phyloP scores from a whole-genome alignment of 2,329 filamentous ascomycete species.

The Magnaporthiopsis incrustans region DNA sequence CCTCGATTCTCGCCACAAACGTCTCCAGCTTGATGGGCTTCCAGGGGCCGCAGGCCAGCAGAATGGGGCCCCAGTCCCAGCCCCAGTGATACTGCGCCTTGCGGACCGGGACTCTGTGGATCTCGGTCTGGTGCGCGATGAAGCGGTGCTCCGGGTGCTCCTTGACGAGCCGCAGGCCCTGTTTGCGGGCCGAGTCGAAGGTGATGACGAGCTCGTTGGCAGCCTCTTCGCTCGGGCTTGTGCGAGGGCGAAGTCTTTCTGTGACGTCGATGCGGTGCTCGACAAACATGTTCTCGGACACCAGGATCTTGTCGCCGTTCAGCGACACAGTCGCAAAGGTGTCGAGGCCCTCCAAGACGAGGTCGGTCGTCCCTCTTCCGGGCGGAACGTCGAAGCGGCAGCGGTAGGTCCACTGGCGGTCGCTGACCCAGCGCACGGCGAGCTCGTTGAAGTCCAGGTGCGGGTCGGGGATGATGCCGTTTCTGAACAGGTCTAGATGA shows the following conservation, averaged over 20 bases:
- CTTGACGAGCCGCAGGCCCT: slow-evolving; percentile 14
- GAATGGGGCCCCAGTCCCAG: slow-evolving; percentile 62
- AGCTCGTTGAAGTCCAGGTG: slow-evolving; percentile 55
- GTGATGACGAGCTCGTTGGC: slow-evolving; percentile 44
- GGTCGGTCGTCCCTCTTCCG: slow-evolving; percentile 25
- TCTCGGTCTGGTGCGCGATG: slow-evolving; percentile 11
- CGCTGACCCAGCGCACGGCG: slow-evolving; percentile 52
- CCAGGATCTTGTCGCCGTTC: slow-evolving; percentile 43
- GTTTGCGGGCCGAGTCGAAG: slow-evolving; percentile 41
- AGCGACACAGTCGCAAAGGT: slow-evolving; percentile 52
- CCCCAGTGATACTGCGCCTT: slow-evolving; percentile 66
- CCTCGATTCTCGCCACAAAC: slow-evolving; percentile 47
- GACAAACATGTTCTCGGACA: slow-evolving; percentile 58
- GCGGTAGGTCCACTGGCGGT: slow-evolving; percentile 52
- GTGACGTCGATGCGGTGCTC: slow-evolving; percentile 46
- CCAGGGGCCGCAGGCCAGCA: slow-evolving; percentile 60
- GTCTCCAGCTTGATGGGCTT: slow-evolving; percentile 57
- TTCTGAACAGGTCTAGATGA: slow-evolving; percentile 29
- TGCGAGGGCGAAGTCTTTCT: slow-evolving; percentile 6
- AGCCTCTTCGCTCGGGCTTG: slow-evolving; percentile 3
- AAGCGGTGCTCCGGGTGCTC: slow-evolving; percentile 12
- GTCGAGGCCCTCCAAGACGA: slow-evolving; percentile 57
- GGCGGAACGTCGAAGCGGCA: slow-evolving; percentile 24
- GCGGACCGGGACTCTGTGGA: slow-evolving; percentile 29
- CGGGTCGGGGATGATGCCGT: slow-evolving; percentile 41